A percentile compares a stretch with the other conserved stretches of the same genome.
These are phyloP conservation scores for Mycothermus thermophilus DNA, from an alignment of 495 filamentous ascomycete genomes.

Conservation along the genomic window DNA sequence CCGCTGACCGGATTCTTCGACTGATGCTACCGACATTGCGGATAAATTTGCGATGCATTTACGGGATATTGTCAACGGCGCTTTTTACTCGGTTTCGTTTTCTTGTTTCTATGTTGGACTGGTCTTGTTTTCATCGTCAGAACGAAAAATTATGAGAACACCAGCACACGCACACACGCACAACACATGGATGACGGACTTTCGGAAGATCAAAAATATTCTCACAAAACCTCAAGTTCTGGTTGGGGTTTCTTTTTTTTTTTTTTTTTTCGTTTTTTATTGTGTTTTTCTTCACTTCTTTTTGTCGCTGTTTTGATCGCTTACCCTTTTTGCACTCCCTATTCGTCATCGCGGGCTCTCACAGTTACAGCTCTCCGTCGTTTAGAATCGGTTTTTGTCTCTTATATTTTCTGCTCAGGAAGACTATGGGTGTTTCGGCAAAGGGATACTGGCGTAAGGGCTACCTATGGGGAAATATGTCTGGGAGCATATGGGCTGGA, in stretches of 20 bases:
- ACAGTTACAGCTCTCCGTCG: too few relatives aligned
- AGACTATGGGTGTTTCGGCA: too few relatives aligned
- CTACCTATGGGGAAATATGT: too few relatives aligned
- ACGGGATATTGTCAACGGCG: too few relatives aligned
- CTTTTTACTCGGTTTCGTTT: neutral
- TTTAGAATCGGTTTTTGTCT: too few relatives aligned
- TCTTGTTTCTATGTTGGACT: neutral
- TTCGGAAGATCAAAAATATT: neutral
- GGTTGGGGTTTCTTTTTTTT: slow-evolving; percentile 2
- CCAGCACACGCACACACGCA: neutral
- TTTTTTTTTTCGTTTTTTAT: slow-evolving; percentile 1
- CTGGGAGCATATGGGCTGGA: too few relatives aligned
- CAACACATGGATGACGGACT: neutral
- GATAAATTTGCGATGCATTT: too few relatives aligned
- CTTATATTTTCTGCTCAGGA: too few relatives aligned
- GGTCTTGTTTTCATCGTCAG: neutral
- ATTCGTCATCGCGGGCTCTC: neutral
- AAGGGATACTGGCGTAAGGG: too few relatives aligned
- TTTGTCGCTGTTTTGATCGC: neutral
- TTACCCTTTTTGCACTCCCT: neutral
- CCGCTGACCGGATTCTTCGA: neutral
- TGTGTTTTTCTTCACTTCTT: neutral
- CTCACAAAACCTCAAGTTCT: neutral
- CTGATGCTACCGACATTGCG: too few relatives aligned
- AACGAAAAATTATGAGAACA: neutral